A percentile compares a stretch with the other conserved stretches of the same genome.
Conservation (phyloP, 768 basidiomycete species). For the Porpolomopsis calyptriformis region DNA sequence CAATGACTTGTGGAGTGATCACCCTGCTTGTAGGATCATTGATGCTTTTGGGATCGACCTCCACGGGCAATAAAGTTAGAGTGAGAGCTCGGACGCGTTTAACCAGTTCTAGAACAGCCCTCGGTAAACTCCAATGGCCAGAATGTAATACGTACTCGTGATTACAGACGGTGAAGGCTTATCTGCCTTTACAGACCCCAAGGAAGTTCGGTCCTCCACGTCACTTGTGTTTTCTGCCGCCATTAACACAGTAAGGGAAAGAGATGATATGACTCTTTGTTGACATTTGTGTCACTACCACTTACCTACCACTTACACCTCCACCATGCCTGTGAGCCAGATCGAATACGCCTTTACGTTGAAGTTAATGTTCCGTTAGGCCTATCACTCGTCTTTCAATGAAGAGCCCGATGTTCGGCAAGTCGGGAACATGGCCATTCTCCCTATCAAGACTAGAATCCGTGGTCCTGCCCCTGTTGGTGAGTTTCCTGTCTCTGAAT, state of each 20-base stretch:
- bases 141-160: constrained; percentile 44
- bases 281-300: constrained; percentile 2
- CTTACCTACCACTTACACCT: constrained; percentile 13
- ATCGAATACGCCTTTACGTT: constrained; percentile 11
- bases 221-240: constrained; percentile 13
- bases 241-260: not conserved
- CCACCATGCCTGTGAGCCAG: constrained; percentile 15
- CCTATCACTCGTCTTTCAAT: constrained; percentile 93
- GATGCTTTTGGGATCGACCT: constrained; percentile 58
- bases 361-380: constrained; percentile 36
- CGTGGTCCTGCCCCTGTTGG: constrained; percentile 86
- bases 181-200: constrained; percentile 35
- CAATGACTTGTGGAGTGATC: constrained; percentile 72
- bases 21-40: constrained; percentile 72
- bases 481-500: constrained; percentile 21
- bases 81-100: constrained; percentile 71
- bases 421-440: constrained; percentile 81
- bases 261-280: not conserved
- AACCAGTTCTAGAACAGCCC: constrained; percentile 51
- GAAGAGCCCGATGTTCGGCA: constrained; percentile 70
- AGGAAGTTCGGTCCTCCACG: constrained; percentile 33
- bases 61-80: constrained; percentile 63
- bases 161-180: constrained; percentile 61
- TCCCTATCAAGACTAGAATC: constrained; percentile 86
- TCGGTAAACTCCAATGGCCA: not conserved